phyloP scores from a whole-genome alignment of 805 yeast genomes.

The Ogataea degrootiae region DNA sequence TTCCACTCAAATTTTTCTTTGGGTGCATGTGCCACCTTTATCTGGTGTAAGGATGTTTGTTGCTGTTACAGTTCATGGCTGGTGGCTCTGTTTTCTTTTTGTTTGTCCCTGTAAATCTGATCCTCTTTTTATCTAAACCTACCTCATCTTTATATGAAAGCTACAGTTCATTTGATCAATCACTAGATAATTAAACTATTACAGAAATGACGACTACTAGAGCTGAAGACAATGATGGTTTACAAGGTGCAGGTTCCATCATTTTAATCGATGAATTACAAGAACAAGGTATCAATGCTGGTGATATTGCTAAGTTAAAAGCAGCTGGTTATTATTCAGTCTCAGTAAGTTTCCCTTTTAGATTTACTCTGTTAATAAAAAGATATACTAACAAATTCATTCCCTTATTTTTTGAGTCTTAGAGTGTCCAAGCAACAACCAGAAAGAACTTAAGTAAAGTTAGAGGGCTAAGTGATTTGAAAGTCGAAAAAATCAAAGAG shows the following conservation, averaged over 20 bases:
- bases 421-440: constrained; percentile 56
- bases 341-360: constrained; percentile 42
- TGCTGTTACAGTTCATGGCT: too few species aligned
- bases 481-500: constrained; percentile 70
- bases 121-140: too few species aligned
- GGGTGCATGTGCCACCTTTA: too few species aligned
- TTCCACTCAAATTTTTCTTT: too few species aligned
- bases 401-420: too few species aligned
- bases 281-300: constrained; percentile 63
- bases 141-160: too few species aligned
- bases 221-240: constrained; percentile 14
- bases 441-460: constrained; percentile 60
- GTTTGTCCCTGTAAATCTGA: too few species aligned
- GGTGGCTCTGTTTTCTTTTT: too few species aligned
- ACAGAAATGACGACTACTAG: background rate
- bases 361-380: background rate
- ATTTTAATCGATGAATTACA: constrained; percentile 48
- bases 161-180: too few species aligned
- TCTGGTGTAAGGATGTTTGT: too few species aligned
- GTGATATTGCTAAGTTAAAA: constrained; percentile 67
- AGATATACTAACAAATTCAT: constrained; percentile 7
- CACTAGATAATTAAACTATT: too few species aligned
- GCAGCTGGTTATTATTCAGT: constrained; percentile 66
- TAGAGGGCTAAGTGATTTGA: constrained; percentile 70
- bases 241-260: constrained; percentile 24